Conservation (phyloP, 78 protist species). For the Protostelium mycophagum region DNA sequence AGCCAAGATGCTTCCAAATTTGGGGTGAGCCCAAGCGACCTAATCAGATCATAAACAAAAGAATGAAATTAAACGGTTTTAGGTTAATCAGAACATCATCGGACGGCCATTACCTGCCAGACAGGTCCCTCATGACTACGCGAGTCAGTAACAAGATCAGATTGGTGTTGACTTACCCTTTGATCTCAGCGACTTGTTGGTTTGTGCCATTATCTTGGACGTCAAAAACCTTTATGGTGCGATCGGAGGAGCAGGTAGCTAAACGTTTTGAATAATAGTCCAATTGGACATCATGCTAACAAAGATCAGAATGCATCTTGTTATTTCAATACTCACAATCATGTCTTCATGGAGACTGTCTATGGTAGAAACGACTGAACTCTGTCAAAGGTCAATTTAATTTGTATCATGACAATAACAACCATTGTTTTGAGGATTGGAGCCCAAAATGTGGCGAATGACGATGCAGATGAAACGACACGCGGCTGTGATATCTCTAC, state of each 20-base stretch:
- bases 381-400: too few species aligned
- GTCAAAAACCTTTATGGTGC: slow-evolving; percentile 82
- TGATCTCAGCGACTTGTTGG: slow-evolving; percentile 53
- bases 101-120: slow-evolving; percentile 70
- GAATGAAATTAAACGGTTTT: too few species aligned
- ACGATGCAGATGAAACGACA: too few species aligned
- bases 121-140: slow-evolving; percentile 96
- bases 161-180: slow-evolving; percentile 38
- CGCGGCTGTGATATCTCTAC: too few species aligned
- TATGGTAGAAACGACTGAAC: background rate
- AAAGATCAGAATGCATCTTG: background rate
- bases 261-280: slow-evolving; percentile 92
- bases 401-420: too few species aligned
- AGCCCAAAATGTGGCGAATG: too few species aligned
- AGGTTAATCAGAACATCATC: background rate
- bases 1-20: slow-evolving; percentile 93
- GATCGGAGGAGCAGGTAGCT: slow-evolving; percentile 96
- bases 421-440: too few species aligned
- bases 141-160: background rate
- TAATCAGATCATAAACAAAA: too few species aligned
- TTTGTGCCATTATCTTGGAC: slow-evolving; percentile 41
- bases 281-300: slow-evolving; percentile 93
- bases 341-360: slow-evolving; percentile 83
- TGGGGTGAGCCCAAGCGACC: slow-evolving; percentile 98
- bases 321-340: slow-evolving; percentile 51